Evolutionary conservation across 1,284 basidiomycete species (phyloP).

Genomic region (Leccinum glutinopallens): DNA sequence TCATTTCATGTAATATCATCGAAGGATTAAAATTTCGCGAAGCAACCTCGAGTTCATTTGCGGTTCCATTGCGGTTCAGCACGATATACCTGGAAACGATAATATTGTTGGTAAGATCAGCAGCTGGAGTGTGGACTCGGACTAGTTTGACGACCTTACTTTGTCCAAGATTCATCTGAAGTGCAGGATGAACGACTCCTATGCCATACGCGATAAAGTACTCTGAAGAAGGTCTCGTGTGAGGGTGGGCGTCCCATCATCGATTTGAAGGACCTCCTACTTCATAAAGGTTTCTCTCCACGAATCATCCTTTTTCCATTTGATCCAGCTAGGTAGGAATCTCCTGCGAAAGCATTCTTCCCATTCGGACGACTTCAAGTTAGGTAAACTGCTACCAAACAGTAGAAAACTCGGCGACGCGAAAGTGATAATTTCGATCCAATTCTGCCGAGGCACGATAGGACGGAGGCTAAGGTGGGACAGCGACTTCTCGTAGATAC

Average conservation of each 20-base stretch:
- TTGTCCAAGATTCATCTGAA: conserved; percentile 80
- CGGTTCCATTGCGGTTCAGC: conserved; percentile 71
- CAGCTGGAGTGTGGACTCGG: conserved; percentile 1
- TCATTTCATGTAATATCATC: conserved; percentile 70
- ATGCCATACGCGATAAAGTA: conserved; percentile 65
- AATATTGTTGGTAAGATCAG: conserved; percentile 9
- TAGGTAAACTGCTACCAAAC: conserved; percentile 66
- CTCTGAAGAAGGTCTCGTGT: conserved; percentile 39
- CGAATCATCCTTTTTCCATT: conserved; percentile 60
- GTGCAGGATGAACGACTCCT: conserved; percentile 67
- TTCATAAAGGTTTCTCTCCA: conserved; percentile 67
- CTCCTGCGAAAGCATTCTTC: conserved; percentile 67
- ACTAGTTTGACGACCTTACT: conserved; percentile 42
- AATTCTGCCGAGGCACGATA: conserved; percentile 70
- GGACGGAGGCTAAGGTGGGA: conserved; percentile 59
- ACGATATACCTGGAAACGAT: conserved; percentile 59
- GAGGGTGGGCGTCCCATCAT: background rate
- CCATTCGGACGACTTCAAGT: conserved; percentile 65
- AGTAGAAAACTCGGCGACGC: conserved; percentile 62
- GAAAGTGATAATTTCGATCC: conserved; percentile 67
- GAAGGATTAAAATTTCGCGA: conserved; percentile 69
- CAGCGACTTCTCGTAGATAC: conserved; percentile 51
- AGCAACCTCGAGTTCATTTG: conserved; percentile 65
- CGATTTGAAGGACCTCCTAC: conserved; percentile 38
- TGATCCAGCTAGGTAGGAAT: conserved; percentile 71